Evolutionary conservation across 192 early-diverging fungal genomes (phyloP).

Genomic region (Coemansia javaensis): DNA sequence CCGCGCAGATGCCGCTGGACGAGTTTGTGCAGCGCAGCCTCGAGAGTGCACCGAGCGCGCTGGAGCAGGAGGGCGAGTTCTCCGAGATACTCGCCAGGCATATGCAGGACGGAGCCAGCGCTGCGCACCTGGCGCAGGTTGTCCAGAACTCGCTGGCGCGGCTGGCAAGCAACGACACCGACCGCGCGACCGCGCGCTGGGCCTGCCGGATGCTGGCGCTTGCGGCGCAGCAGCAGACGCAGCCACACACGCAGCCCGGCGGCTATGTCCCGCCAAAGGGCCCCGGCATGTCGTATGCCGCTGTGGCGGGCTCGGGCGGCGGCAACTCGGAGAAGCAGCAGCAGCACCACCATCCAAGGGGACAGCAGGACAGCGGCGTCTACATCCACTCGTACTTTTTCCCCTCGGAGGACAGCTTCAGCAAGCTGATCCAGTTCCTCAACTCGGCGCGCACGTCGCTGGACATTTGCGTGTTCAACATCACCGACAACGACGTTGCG

Average conservation of each 20-base stretch:
- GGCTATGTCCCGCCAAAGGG: slow-evolving; percentile 24
- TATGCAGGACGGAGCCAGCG: slow-evolving; percentile 17
- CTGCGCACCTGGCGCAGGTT: slow-evolving; percentile 14
- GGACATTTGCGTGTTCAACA: slow-evolving; percentile 69
- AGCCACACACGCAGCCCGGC: neutral
- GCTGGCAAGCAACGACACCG: slow-evolving; percentile 29
- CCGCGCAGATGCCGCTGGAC: slow-evolving; percentile 40
- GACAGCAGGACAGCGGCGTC: slow-evolving; percentile 11
- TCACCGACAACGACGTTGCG: slow-evolving; percentile 69
- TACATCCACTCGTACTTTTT: slow-evolving; percentile 54
- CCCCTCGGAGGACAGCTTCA: slow-evolving; percentile 60
- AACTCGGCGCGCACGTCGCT: slow-evolving; percentile 54
- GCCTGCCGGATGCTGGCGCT: slow-evolving; percentile 36
- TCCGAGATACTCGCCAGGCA: slow-evolving; percentile 39
- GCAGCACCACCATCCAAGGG: no score
- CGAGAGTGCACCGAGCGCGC: slow-evolving; percentile 38
- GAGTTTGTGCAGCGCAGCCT: slow-evolving; percentile 44
- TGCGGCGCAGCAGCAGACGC: slow-evolving; percentile 9
- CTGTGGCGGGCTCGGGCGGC: slow-evolving; percentile 14
- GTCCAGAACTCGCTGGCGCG: slow-evolving; percentile 29
- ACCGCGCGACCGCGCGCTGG: slow-evolving; percentile 36
- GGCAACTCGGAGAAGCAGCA: slow-evolving; percentile 1
- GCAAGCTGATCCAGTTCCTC: slow-evolving; percentile 50
- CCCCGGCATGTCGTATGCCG: slow-evolving; percentile 21
- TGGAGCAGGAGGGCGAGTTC: slow-evolving; percentile 30